A percentile compares a stretch with the other conserved stretches of the same genome.
Conservation (phyloP, 345 rosid genomes). For the Mangifera indica region DNA sequence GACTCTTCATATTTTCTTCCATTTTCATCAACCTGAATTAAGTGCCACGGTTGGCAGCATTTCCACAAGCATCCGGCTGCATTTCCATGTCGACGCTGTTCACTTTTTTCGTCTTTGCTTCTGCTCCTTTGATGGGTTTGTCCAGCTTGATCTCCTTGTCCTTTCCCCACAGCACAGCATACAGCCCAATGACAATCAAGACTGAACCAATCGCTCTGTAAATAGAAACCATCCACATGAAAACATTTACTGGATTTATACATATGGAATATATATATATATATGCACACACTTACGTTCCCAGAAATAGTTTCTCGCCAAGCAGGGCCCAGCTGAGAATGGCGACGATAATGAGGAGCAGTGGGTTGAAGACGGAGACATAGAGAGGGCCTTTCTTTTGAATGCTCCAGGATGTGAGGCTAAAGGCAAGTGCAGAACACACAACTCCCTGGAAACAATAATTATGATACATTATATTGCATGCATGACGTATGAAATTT, state of each 20-base stretch:
- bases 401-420: slow-evolving; percentile 68
- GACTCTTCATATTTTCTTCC: background rate
- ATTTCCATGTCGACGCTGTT: slow-evolving; percentile 34
- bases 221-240: slow-evolving; percentile 1
- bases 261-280: too few species aligned
- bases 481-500: too few species aligned
- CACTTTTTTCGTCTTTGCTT: background rate
- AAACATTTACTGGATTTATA: background rate
- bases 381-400: slow-evolving; percentile 81
- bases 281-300: slow-evolving; percentile 53
- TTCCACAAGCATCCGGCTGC: slow-evolving; percentile 18
- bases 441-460: slow-evolving; percentile 59
- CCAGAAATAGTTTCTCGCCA: slow-evolving; percentile 68
- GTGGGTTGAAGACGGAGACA: slow-evolving; percentile 84
- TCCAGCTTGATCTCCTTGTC: slow-evolving; percentile 45
- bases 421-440: slow-evolving; percentile 67
- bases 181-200: slow-evolving; percentile 69
- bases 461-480: background rate
- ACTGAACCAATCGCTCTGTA: slow-evolving; percentile 64
- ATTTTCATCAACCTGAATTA: background rate
- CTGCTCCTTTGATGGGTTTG: background rate
- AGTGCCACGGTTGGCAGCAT: background rate
- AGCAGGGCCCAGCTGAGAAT: slow-evolving; percentile 79
- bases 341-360: slow-evolving; percentile 68
- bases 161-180: slow-evolving; percentile 88